Base-by-base conservation (phyloP, 2,329 filamentous ascomycete species). In the Neurospora sp. region DNA sequence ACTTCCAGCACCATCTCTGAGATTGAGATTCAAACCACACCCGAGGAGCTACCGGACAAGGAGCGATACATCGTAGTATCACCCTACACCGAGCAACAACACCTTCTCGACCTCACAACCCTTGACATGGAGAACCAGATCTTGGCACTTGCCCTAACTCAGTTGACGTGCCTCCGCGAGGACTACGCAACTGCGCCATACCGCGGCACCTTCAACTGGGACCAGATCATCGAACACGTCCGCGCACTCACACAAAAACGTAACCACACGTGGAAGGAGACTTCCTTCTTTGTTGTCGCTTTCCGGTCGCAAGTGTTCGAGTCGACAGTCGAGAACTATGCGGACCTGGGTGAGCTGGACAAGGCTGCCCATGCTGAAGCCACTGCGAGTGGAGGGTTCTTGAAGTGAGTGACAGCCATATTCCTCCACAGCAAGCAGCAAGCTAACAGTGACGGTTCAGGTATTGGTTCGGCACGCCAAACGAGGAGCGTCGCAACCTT, bases 401-500 rank as follows among this genome's bases (percentile, higher is more conserved):
- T 97, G 77, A 97, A 97, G 87, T 89, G 81, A 77, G 84, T 71
- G 5, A 39, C 33, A 19, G 52, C 70, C 52, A 43, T 68, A 68
- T 75, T 77, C 70, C 76, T 73, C 69, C 36, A 66, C 17, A 36
- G 33, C 38, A 68, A 68, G 38, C 69, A 70, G 9, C 13, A 36
- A 36, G 58, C 73, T 74, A 17, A 73, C 71, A 71, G 68, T 70
- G 8, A 9, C 62, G 72, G 68, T 69, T 66, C 73, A 90, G 88
- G 79, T 97, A 97, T 80, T 97, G 94, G 93, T 97, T 96, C 79
- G 93, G 93, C 2, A 84, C 82, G 40, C 90, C 91, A 23, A 89
- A 96, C 80, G 82, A 79, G 62, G 84, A 91, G 68, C 85, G 90
- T 72, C 84, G 88, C 76, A 97, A 97, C 81, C 80, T 97, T 76